phyloP scores from a whole-genome alignment of 2,329 filamentous ascomycete species.

The Westerdykella sp. region DNA sequence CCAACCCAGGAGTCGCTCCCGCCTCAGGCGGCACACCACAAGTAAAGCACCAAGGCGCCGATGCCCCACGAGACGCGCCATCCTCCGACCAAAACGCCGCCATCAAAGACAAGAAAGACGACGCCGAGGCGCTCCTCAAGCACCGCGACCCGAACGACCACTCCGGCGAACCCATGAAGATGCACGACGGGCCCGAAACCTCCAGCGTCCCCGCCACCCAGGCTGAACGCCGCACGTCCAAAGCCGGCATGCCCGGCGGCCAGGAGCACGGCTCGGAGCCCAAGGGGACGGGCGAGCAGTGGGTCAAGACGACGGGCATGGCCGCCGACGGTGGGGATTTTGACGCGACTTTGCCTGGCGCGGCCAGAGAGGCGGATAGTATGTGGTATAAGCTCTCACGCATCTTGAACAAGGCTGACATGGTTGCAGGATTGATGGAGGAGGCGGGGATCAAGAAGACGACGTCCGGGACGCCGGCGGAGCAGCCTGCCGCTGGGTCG shows the following conservation, averaged over 20 bases:
- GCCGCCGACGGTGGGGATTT: constrained; percentile 62
- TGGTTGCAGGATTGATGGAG: constrained; percentile 47
- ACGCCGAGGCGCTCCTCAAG: constrained; percentile 13
- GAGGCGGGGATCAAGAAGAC: constrained; percentile 45
- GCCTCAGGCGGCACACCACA: constrained; percentile 11
- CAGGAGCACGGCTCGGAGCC: constrained; percentile 18
- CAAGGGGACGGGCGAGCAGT: constrained; percentile 49
- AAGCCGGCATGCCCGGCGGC: constrained; percentile 14
- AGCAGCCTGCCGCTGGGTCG: constrained; percentile 11
- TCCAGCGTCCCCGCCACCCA: constrained; percentile 6
- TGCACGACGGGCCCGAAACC: constrained; percentile 12
- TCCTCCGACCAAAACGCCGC: constrained; percentile 25
- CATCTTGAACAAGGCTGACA: constrained; percentile 30
- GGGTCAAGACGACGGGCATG: constrained; percentile 54
- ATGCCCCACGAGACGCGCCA: constrained; percentile 25
- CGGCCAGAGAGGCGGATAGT: constrained; percentile 62
- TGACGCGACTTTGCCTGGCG: constrained; percentile 54
- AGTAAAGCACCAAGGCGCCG: constrained; percentile 34
- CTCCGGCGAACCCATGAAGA: constrained; percentile 20
- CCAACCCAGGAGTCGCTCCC: constrained; percentile 14
- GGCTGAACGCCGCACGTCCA: constrained; percentile 12
- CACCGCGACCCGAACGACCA: constrained; percentile 19
- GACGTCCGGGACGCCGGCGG: constrained; percentile 11
- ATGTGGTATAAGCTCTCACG: constrained; percentile 28
- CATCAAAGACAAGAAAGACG: constrained; percentile 12